Evolutionary conservation across 2,329 filamentous ascomycete genomes (phyloP), one percentile per base, ranked within the genome.

Genomic region (Leptoxyphium fumago): DNA sequence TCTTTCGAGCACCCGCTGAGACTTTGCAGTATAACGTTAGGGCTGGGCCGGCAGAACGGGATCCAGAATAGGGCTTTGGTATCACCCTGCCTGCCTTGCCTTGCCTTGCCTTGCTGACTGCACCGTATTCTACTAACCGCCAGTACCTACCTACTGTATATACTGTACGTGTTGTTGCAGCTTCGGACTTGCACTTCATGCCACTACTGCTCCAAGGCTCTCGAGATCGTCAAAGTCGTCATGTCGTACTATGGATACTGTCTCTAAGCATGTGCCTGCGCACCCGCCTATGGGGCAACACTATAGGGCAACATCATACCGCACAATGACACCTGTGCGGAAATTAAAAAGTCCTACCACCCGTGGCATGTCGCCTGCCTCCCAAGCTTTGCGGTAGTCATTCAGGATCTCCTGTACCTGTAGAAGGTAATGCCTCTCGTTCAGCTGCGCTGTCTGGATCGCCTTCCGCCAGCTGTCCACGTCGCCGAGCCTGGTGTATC

Each of bases 341-440:
- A 93, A 94, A 56, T 94, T 94, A 64, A 94, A 94, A 43, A 95
- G 75, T 64, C 94, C 94, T 10, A 84, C 83, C 59, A 88, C 84
- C 40, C 75, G 73, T 18, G 74, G 72, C 8, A 71, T 74, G 3
- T 70, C 47, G 52, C 64, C 59, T n/a, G 50, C 55, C 32, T 56
- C 52, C 69, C 79, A 69, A 60, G 73, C 64, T 51, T 69, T 63
- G 59, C 76, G 76, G 68, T 91, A 64, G 55, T 73, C 64, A 58
- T 67, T 59, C 43, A 95, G 69, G 61, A 89, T 69, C 48, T 86
- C 82, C 56, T 91, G 83, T 38, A 95, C 73, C 58, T 95, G 84
- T 26, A 78, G 73, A 39, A 94, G 67, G 56, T 94, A 95, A 56
- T 84, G 81, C 54, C 84, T 76, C 62, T 94, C 88, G 7, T 74